Base-by-base conservation (phyloP, 805 yeast genomes). In the Citeromyces nyonsensis region DNA sequence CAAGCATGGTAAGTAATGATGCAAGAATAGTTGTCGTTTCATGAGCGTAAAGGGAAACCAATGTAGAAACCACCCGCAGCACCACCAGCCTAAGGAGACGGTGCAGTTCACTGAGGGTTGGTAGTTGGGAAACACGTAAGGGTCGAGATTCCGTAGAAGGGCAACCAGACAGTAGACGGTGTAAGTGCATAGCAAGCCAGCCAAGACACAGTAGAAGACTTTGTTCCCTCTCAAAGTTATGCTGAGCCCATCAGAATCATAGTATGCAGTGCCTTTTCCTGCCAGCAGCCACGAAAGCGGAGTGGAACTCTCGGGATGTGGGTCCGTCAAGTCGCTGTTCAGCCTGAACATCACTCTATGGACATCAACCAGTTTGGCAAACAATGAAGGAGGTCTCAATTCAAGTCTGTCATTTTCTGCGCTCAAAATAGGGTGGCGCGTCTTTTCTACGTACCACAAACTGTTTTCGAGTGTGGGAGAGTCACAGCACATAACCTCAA, bases 1-100 rank as follows among this genome's bases (percentile, higher is more conserved):
- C 33, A 83, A 68, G 2, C 97, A 83, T 35, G 95, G 96, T 42
- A 91, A 58, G 54, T 88, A 88, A 55, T 86, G 97, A 54, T 86
- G 97, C 50, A 86, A 61, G 61, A 88, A 86, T 56, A 86, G 56
- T 58, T 86, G 96, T 58, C 97, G 74, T 15, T 75, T 85, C 97
- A 86, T 86, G 36, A 86, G 59, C 56, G 69, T 76, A 33, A 82
- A 80, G 42, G 94, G 93, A 34, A 63, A 49, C 48, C 69, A 77
- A 52, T 83, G 94, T 26, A 77, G 25, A 33, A 49, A 57, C 81
- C 85, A 83, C 1, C 83, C 91, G 2, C 68, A 36, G 11, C 66
- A 40, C 35, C 52, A 65, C 37, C 63, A 66, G 10, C 42, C 26
- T 0, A 48, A 37, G 29, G 46, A 47, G 22, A 33, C 31, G 13